A percentile compares a stretch with the other conserved stretches of the same genome.
These are phyloP conservation scores for Solanum arcanum DNA, from an alignment of 257 asterid genomes.

Conservation along the genomic window DNA sequence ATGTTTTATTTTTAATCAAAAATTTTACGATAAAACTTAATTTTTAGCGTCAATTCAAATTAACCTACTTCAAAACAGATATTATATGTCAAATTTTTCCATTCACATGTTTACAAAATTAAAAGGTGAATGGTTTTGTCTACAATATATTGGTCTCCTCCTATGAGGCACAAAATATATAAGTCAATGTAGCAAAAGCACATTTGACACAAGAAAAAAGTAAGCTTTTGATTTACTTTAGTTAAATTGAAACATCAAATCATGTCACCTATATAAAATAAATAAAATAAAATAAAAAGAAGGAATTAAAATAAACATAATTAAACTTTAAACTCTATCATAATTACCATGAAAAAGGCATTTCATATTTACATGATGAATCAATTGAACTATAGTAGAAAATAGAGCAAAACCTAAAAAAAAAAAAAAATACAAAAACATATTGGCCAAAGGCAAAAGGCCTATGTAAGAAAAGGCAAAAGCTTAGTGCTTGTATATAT, in stretches of 20 bases:
- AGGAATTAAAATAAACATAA: neutral
- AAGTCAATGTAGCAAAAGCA: neutral
- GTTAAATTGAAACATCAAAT: slow-evolving; percentile 7
- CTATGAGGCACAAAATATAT: neutral
- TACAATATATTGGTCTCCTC: slow-evolving; percentile 4
- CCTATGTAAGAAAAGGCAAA: slow-evolving; percentile 8
- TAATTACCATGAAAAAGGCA: neutral
- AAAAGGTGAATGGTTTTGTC: neutral
- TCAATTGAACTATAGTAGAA: neutral
- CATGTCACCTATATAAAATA: neutral
- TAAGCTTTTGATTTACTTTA: neutral
- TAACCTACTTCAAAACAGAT: neutral
- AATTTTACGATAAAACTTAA: too few relatives aligned
- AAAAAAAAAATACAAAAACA: neutral
- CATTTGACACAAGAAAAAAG: neutral
- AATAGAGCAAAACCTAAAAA: slow-evolving; percentile 6
- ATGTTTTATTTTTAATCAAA: neutral
- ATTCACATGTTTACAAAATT: too few relatives aligned
- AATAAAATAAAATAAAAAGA: neutral
- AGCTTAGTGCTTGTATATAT: neutral
- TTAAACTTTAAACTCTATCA: neutral
- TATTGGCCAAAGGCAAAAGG: neutral
- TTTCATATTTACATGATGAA: neutral
- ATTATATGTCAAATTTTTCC: neutral
- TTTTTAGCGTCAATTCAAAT: too few relatives aligned